Evolutionary conservation across 345 rosid genomes (phyloP).

Genomic region (Brassica incana): DNA sequence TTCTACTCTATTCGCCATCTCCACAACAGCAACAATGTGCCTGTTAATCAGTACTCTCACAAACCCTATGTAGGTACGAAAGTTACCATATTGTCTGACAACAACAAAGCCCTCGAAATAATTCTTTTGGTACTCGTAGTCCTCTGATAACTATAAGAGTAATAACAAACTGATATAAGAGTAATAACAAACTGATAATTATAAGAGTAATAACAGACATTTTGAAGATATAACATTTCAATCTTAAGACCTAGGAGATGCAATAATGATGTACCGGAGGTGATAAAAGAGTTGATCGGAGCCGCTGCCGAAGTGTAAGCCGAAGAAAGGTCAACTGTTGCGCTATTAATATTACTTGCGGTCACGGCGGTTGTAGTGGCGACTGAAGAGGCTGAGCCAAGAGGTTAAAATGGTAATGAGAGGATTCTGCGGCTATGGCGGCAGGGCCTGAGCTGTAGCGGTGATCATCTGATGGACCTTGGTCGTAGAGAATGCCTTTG

Average conservation of each 20-base stretch:
- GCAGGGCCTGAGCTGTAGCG: conserved; percentile 32
- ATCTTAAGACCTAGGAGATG: conserved; percentile 67
- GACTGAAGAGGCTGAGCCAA: conserved; percentile 47
- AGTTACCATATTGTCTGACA: conserved; percentile 28
- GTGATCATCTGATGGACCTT: too few species aligned
- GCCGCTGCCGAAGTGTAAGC: conserved; percentile 55
- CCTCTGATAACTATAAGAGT: not conserved
- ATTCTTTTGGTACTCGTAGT: not conserved
- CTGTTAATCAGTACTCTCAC: conserved; percentile 31
- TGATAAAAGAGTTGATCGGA: conserved; percentile 66
- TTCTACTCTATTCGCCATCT: too few species aligned
- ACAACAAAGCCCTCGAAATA: conserved; percentile 20
- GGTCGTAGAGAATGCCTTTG: too few species aligned
- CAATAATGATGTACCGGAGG: conserved; percentile 75
- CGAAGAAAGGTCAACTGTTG: conserved; percentile 17
- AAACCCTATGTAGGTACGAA: conserved; percentile 33
- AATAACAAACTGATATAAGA: not conserved
- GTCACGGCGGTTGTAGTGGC: conserved; percentile 34
- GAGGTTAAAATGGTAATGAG: conserved; percentile 46
- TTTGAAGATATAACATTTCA: not conserved
- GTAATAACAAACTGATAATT: too few species aligned
- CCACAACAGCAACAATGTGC: conserved; percentile 17
- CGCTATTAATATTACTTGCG: conserved; percentile 14
- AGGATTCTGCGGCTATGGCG: conserved; percentile 32
- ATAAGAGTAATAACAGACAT: conserved; percentile 5